Percentiles rank a stretch among this genome's conserved stretches.
Conservation (phyloP, 164 flowering plant species). For the Berberis thunbergii region DNA sequence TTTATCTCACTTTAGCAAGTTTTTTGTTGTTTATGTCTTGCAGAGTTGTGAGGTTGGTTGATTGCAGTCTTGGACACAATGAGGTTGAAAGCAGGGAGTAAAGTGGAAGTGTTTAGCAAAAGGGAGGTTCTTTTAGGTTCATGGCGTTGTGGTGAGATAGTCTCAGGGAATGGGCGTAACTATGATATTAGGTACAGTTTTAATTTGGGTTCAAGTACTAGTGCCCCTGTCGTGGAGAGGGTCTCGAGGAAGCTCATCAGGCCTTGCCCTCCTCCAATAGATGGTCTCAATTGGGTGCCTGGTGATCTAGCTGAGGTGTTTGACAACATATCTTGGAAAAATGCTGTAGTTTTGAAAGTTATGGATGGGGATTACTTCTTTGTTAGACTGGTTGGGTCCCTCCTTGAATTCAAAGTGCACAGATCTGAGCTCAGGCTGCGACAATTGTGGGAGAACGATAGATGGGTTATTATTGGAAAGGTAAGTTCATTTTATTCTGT, state of each 20-base stretch:
- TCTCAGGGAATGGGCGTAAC: conserved; percentile 61
- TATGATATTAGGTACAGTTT: conserved; percentile 49
- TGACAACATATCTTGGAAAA: conserved; percentile 60
- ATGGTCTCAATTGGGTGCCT: conserved; percentile 32
- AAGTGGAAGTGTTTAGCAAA: conserved; percentile 58
- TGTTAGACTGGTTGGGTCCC: conserved; percentile 38
- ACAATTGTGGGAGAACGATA: conserved; percentile 37
- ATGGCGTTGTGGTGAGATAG: conserved; percentile 63
- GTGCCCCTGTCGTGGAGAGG: conserved; percentile 26
- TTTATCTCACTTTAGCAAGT: not conserved
- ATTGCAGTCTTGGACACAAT: conserved; percentile 22
- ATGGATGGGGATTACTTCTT: conserved; percentile 19
- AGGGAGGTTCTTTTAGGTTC: conserved; percentile 50
- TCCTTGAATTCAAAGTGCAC: conserved; percentile 25
- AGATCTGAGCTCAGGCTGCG: conserved; percentile 30
- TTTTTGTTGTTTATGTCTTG: not conserved
- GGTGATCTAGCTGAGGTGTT: conserved; percentile 75
- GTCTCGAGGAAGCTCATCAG: conserved; percentile 58
- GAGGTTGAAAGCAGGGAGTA: conserved; percentile 61
- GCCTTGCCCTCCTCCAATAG: conserved; percentile 53
- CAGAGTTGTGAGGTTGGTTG: conserved; percentile 10
- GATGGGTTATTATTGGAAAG: conserved; percentile 49
- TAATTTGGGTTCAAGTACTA: conserved; percentile 2
- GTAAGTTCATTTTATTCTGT: conserved; percentile 18
- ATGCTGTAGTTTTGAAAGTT: conserved; percentile 42